Evolutionary conservation across 1,284 basidiomycete species (phyloP), one percentile per base, ranked within the genome.

Genomic region (Volvariella surrecta): DNA sequence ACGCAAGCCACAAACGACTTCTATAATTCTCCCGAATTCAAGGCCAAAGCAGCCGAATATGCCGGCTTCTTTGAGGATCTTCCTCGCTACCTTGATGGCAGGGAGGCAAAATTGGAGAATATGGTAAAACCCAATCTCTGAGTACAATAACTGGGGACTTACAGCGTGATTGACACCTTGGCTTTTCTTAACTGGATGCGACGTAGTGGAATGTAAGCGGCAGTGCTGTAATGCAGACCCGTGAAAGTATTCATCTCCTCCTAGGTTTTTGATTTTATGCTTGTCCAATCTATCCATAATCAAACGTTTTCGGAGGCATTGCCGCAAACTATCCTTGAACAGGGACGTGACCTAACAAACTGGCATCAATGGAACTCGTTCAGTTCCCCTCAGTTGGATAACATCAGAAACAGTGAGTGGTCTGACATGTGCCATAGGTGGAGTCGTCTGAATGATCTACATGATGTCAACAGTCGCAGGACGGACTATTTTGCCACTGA

Each of bases 351-450:
- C 40, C 70, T 87, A 41, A 86, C 86, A 1, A 75, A 89, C 59
- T 83, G 72, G 63, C 87, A 89, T 57, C 85, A 91, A 63, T 73
- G 80, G 50, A 71, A 70, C 37, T 68, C 87, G 34, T 91, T 89
- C 62, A 78, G 72, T 11, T 77, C 76, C 45, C 46, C 67, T 0
- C 54, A 67, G 15, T 62, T 73, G 3, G 61, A 58, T 30, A 82
- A 82, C 32, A 77, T 89, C 45, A 79, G 83, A 28, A 90, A 90
- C 61, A 80, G 79, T 85, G 49, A 46, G 71, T 64, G n/a, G n/a
- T n/a, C n/a, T n/a, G n/a, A n/a, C n/a, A n/a, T n/a, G n/a, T 37
- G 3, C 6, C n/a, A 28, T 28, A 28, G 24, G 24, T 28, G 11
- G 6, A 6, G 6, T 28, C 6, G 6, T 6, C 24, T 28, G 24